Evolutionary conservation across 83 land plant genomes (phyloP).

Genomic region (Thuja plicata): DNA sequence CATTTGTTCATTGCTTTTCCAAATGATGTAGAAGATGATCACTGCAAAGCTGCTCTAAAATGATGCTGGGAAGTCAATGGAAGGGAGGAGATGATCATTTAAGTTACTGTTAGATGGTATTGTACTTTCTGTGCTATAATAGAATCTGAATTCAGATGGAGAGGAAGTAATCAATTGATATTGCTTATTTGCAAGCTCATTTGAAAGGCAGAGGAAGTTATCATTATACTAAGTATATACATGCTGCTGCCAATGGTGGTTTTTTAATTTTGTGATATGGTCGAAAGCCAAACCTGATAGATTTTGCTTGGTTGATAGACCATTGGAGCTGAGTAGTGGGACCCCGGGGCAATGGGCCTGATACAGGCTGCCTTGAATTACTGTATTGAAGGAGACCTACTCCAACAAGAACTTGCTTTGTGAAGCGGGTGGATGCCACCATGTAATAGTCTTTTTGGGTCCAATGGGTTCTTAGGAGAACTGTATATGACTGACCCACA

Average conservation of each 20-base stretch:
- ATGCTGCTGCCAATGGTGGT: background rate
- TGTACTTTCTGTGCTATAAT: background rate
- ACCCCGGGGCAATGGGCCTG: background rate
- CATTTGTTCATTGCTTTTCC: background rate
- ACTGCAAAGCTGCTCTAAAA: background rate
- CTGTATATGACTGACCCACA: slow-evolving; percentile 60
- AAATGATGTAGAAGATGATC: background rate
- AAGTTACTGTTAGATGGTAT: background rate
- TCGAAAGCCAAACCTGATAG: slow-evolving; percentile 12
- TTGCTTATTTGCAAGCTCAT: background rate
- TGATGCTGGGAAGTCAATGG: background rate
- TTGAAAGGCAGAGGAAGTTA: background rate
- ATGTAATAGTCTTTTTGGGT: slow-evolving; percentile 46
- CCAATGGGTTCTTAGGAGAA: slow-evolving; percentile 44
- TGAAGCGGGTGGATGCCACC: slow-evolving; percentile 51
- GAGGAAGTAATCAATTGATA: background rate
- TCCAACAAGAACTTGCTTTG: slow-evolving; percentile 19
- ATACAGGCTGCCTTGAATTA: background rate
- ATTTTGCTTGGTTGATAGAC: slow-evolving; percentile 8
- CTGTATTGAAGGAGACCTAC: slow-evolving; percentile 10
- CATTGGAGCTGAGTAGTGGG: background rate
- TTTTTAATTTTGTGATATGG: background rate
- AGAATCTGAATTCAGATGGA: background rate
- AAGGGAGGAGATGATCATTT: background rate
- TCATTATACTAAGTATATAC: background rate